phyloP scores from a whole-genome alignment of 805 yeast genomes.

The Crinitomyces ghanaensis region DNA sequence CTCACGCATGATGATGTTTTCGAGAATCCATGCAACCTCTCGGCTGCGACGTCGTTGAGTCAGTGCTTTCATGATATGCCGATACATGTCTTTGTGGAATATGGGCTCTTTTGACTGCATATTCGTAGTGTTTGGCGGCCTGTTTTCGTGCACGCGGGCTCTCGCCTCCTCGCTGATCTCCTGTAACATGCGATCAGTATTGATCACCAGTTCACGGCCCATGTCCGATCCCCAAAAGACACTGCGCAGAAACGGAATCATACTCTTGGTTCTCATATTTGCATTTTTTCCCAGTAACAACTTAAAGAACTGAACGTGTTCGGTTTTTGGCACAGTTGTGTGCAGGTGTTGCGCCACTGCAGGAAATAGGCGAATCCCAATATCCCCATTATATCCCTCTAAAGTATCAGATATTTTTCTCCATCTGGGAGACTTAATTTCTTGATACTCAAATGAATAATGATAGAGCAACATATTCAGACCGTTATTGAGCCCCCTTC shows the following conservation, averaged over 20 bases:
- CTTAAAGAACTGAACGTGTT: conserved; percentile 7
- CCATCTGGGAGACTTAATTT: conserved; percentile 4
- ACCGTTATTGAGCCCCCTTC: conserved; percentile 12
- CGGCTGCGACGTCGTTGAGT: too few relatives aligned
- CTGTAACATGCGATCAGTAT: conserved; percentile 4
- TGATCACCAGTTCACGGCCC: conserved; percentile 6
- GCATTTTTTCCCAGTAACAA: conserved; percentile 8
- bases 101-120: too few relatives aligned
- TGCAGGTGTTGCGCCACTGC: conserved; percentile 8
- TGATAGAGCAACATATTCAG: conserved; percentile 9
- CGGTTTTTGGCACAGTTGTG: conserved; percentile 7
- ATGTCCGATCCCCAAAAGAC: conserved; percentile 9
- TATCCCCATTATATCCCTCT: conserved; percentile 4
- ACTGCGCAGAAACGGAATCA: conserved; percentile 4
- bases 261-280: conserved; percentile 3
- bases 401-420: conserved; percentile 6
- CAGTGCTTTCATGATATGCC: too few relatives aligned
- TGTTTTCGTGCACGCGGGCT: too few relatives aligned
- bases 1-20: conserved; percentile 6
- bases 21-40: conserved; percentile 9
- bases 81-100: too few relatives aligned
- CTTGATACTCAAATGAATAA: not conserved
- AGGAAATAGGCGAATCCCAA: conserved; percentile 7
- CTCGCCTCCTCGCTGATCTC: not conserved
- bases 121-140: too few relatives aligned